Conservation (phyloP, 2,329 filamentous ascomycete species). For the Botrytis sinoallii region DNA sequence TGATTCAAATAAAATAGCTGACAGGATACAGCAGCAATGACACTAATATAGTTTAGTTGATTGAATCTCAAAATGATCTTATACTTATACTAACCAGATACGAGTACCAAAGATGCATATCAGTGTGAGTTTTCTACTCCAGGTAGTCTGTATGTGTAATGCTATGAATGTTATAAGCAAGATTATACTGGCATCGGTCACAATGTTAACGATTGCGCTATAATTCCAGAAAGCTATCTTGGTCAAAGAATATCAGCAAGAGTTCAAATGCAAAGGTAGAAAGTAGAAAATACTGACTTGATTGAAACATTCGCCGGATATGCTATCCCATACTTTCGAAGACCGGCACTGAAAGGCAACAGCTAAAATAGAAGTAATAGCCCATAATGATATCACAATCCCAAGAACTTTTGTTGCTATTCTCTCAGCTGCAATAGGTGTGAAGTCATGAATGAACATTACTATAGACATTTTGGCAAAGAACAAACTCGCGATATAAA, state of each 20-base stretch:
- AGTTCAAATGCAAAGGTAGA: background rate
- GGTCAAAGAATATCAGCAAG: background rate
- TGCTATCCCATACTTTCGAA: slow-evolving; percentile 12
- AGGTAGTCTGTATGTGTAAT: slow-evolving; percentile 8
- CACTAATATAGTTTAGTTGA: slow-evolving; percentile 1
- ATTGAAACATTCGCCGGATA: slow-evolving; percentile 10
- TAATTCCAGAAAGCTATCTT: slow-evolving; percentile 17
- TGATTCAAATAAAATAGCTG: slow-evolving; percentile 15
- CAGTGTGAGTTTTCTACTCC: background rate
- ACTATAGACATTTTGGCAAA: slow-evolving; percentile 15
- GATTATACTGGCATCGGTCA: slow-evolving; percentile 13
- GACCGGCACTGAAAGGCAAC: slow-evolving; percentile 11
- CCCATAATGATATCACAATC: slow-evolving; percentile 12
- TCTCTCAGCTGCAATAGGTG: background rate
- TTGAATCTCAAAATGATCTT: background rate
- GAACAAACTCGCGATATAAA: slow-evolving; percentile 6
- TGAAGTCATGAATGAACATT: background rate
- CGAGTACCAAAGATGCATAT: slow-evolving; percentile 19
- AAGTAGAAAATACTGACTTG: background rate
- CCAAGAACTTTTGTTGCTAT: background rate
- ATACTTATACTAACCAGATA: background rate
- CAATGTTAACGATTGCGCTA: slow-evolving; percentile 10
- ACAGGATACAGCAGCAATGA: slow-evolving; percentile 7
- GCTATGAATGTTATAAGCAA: slow-evolving; percentile 11
- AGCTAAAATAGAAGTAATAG: slow-evolving; percentile 4